Conservation (phyloP, 2,329 filamentous ascomycete genomes). For the Hypoxylon sp. region DNA sequence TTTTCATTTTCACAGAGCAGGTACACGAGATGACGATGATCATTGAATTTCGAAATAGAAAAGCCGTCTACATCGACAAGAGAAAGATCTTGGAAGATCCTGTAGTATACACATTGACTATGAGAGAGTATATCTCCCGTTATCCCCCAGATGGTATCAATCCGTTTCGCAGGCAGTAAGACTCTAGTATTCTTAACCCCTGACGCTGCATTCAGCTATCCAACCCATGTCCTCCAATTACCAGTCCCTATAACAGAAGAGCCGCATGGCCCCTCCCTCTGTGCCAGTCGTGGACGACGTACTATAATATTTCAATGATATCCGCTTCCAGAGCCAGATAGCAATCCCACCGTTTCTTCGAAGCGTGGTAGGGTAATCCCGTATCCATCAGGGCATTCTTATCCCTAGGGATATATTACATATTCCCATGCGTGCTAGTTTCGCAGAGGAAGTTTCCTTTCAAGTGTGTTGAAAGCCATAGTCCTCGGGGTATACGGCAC, state of each 20-base stretch:
- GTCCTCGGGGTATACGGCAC: slow-evolving; percentile 76
- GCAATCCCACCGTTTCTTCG: slow-evolving; percentile 20
- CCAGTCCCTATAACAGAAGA: neutral
- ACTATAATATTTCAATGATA: slow-evolving; percentile 22
- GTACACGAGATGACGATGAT: slow-evolving; percentile 19
- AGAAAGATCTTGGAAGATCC: slow-evolving; percentile 27
- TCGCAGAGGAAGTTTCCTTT: slow-evolving; percentile 70
- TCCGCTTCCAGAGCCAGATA: slow-evolving; percentile 38
- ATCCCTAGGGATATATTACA: neutral
- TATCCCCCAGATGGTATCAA: slow-evolving; percentile 38
- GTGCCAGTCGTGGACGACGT: slow-evolving; percentile 15
- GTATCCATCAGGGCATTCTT: slow-evolving; percentile 4
- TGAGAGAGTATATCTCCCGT: slow-evolving; percentile 9
- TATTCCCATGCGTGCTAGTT: slow-evolving; percentile 49
- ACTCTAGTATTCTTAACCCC: slow-evolving; percentile 3
- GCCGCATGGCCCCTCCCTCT: slow-evolving; percentile 7
- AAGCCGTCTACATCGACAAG: slow-evolving; percentile 27
- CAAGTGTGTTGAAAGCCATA: slow-evolving; percentile 75
- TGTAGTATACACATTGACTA: slow-evolving; percentile 32
- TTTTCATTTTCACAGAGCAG: neutral
- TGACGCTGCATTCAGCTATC: slow-evolving; percentile 12
- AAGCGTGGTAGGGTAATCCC: slow-evolving; percentile 18
- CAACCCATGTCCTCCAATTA: slow-evolving; percentile 24
- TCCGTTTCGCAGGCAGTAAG: slow-evolving; percentile 12
- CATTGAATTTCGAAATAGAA: slow-evolving; percentile 18